Base-by-base conservation (phyloP, 1,284 basidiomycete species). In the Cystobasidium pallidum region DNA sequence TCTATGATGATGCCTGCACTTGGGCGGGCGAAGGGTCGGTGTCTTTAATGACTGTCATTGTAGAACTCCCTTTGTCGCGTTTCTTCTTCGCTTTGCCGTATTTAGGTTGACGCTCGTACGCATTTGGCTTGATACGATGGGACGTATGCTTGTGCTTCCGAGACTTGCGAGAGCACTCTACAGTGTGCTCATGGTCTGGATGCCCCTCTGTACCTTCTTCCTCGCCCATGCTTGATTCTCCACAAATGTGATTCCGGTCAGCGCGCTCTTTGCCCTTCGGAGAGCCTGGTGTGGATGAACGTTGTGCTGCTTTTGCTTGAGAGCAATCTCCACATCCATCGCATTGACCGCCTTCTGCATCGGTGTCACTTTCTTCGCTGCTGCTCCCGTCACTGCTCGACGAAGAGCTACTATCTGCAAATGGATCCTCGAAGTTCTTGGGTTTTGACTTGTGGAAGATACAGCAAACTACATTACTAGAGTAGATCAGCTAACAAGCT, bases 351-450 rank as follows among this genome's bases (percentile, higher is more conserved):
- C 49, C n/a, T 7, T 58, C 55, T 24, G 21, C 28, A 30, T 36
- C 36, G 21, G 30, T 45, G 39, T 47, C 43, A 39, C 39, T 61
- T 2, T 47, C 43, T 17, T 26, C 19, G n/a, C 57, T 39, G 58
- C 26, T 57, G 55, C 54, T 62, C 21, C 28, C 47, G 30, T 30
- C 62, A 26, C 41, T 64, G 59, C 59, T 62, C 10, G 41, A 47
- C 3, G 54, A 57, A 19, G 52, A 58, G 49, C 68, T 71, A 34
- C 47, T 54, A 17, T 71, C 68, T 30, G 58, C 59, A 34, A 71
- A 71, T 15, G 68, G 68, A 71, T 71, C 68, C n/a, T 71, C 68
- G 30, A 71, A 64, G 47, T 26, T 63, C 68, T 71, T 71, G 8
- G 61, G 45, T 39, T 71, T 71, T 21, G 59, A 21, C 51, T 71